Evolutionary conservation across 164 flowering plant genomes (phyloP).

Genomic region (Umbilicus rupestris): DNA sequence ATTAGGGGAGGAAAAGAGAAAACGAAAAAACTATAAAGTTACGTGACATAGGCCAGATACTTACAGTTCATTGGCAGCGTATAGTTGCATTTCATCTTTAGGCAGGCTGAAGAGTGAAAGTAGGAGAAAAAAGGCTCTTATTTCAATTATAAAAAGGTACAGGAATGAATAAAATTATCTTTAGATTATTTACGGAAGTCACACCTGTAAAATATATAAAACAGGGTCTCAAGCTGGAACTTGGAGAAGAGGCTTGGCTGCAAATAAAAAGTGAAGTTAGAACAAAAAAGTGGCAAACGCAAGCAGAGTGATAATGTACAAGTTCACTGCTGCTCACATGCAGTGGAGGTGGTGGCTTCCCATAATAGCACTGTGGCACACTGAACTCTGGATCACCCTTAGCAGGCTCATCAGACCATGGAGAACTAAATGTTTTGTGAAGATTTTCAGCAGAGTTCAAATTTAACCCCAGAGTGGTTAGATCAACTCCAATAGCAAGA

Average conservation of each 20-base stretch:
- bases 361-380: constrained; percentile 81
- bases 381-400: constrained; percentile 84
- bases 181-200: constrained; percentile 3
- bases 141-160: not conserved
- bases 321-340: constrained; percentile 43
- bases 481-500: constrained; percentile 89
- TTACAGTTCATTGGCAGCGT: constrained; percentile 91
- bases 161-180: not conserved
- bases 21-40: not conserved
- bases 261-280: constrained; percentile 15
- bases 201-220: constrained; percentile 89
- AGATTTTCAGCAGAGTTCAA: constrained; percentile 82
- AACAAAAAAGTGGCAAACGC: not conserved
- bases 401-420: constrained; percentile 92
- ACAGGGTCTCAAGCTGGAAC: constrained; percentile 57
- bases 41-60: constrained; percentile 10
- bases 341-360: constrained; percentile 61
- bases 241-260: constrained; percentile 75
- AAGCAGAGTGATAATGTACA: not conserved
- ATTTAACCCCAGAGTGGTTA: constrained; percentile 84
- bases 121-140: not conserved
- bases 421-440: constrained; percentile 85
- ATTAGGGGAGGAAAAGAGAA: not conserved
- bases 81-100: constrained; percentile 89
- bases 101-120: constrained; percentile 69